Conservation (phyloP, 2,329 filamentous ascomycete species). For the Botrytis fragariae region DNA sequence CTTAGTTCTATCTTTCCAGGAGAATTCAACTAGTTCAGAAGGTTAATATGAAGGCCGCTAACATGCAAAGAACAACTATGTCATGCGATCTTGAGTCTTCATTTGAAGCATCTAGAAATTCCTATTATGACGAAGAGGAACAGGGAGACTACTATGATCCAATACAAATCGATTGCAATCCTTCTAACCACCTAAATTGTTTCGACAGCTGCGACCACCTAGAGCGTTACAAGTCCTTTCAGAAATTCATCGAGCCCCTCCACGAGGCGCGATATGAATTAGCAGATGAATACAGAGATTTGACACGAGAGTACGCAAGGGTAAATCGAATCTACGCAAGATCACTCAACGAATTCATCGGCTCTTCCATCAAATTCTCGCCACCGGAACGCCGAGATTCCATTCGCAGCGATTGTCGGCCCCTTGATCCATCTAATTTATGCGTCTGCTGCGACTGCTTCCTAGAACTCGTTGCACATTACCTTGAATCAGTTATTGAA, state of each 20-base stretch:
- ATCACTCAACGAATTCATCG: neutral
- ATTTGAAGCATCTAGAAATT: no score
- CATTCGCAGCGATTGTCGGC: neutral
- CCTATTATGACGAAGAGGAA: no score
- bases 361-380: neutral
- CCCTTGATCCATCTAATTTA: neutral
- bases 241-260: neutral
- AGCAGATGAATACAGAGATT: accelerated
- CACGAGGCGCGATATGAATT: neutral
- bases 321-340: neutral
- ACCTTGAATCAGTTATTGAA: neutral
- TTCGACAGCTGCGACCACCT: neutral
- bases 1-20: neutral
- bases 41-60: neutral
- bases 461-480: neutral
- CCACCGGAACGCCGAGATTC: neutral
- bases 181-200: neutral
- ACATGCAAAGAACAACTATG: neutral
- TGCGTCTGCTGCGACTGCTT: neutral
- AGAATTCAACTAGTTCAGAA: neutral
- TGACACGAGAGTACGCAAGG: neutral
- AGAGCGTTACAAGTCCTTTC: neutral
- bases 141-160: neutral
- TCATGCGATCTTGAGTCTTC: no score
- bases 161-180: neutral